Base-by-base conservation (phyloP, 352 stramenopile species). In the Phytopythium sindhum region DNA sequence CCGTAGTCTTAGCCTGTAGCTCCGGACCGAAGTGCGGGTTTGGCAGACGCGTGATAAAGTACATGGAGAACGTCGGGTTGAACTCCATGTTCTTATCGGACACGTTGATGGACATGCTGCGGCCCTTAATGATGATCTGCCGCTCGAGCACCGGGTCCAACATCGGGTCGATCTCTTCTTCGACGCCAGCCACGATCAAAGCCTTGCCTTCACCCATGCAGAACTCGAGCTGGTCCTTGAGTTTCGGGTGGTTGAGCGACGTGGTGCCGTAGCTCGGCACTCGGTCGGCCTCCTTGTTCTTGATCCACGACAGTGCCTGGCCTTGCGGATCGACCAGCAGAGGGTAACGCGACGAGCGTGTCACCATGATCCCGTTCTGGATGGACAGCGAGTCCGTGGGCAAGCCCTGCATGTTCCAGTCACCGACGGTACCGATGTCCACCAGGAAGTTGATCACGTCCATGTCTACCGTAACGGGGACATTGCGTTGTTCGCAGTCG, bases 31-130 rank as follows among this genome's bases (percentile, higher is more conserved):
- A 99, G 71, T 97, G 97, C 44, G 97, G 97, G 67, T 99, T 99
- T 19, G 97, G 97, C 58, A 99, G 75, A 1, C 97, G 82, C 6
- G 97, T 99, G 67, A 99, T 99, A 65, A 99, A 99, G 72, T 98
- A 99, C 79, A 99, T 93, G 48, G 93, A 97, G 70, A 99, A 99
- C 24, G 91, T 92, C 10, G 95, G 91, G 68, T 98, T 97, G 71
- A 97, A 99, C 73, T 99, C 96, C 96, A 99, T 99, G 79, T 98
- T 95, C 80, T 99, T 99, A 84, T 99, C 97, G 53, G 94, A 98
- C 6, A 99, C 93, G 62, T 98, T 98, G 69, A 99, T 97, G 39
- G 96, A 98, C 84, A 98, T 96, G 65, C 91, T 95, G 50, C 97
- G 96, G 2, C 97, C 97, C 75, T 99, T 98, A 24, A 93, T 69